Base-by-base conservation (phyloP, 371 early-diverging fungal genomes). In the Parasitella parasitica region DNA sequence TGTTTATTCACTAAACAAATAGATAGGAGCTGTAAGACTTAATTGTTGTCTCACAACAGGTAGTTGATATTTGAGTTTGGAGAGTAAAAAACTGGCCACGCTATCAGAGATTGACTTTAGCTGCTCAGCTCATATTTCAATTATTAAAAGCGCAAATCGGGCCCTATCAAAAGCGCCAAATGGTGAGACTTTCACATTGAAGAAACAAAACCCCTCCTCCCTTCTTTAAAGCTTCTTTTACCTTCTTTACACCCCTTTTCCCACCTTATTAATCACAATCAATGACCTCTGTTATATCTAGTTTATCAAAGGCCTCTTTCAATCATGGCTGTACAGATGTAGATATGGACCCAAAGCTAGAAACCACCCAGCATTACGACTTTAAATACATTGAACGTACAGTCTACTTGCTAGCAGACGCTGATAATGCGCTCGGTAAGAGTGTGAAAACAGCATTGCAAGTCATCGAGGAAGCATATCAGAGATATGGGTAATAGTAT, bases 381-480 rank as follows among this genome's bases (percentile, higher is more conserved):
- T 76, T 81, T 54, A 61, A 62, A 30, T 66, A 77, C 39, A 81
- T 81, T 57, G 71, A 70, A 48, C 32, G 65, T 7, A 77, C 76
- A 18, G 81, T 81, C 4, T 81, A 81, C 43, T 38, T 65, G n/a
- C 56, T 81, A 3, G 78, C 80, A 8, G 66, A 71, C n/a, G 36
- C 58, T 34, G 66, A 72, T 27, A 65, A 73, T 53, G 35, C 49
- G 6, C 65, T 86, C 6, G 82, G 77, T 7, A 62, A 49, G 20
- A 74, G 61, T 34, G 79, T 85, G 7, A 76, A 73, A 9, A 66
- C 64, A 12, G 89, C 90, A 4, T 72, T 91, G 13, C 43, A 71
- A 11, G 80, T 89, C 13, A 89, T 90, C 52, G 92, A 91, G 59
- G 71, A 86, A 49, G 86, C 90, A 26, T 68, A 89, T 20, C 55